Evolutionary conservation across 345 rosid species (phyloP).

Genomic region (Eucalyptus caleyi): DNA sequence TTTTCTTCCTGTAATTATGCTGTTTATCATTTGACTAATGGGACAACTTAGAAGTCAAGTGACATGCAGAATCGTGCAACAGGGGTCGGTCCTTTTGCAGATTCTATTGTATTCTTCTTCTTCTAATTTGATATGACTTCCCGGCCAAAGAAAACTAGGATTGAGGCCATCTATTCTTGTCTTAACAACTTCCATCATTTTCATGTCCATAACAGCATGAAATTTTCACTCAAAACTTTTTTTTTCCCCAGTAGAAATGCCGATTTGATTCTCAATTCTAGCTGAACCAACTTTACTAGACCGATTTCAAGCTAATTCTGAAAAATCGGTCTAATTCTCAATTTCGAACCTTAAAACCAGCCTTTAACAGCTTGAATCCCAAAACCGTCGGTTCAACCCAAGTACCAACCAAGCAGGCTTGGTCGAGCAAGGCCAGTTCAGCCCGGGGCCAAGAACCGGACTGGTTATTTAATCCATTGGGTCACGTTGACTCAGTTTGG

Average conservation of each 20-base stretch:
- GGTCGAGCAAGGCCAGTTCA: background rate
- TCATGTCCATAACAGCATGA: background rate
- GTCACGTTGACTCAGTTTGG: background rate
- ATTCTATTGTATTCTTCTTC: background rate
- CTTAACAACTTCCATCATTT: background rate
- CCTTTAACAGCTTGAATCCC: background rate
- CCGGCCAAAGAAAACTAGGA: background rate
- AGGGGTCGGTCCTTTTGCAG: background rate
- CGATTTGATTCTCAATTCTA: background rate
- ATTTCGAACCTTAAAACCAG: background rate
- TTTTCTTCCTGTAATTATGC: background rate
- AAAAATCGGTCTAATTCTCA: background rate
- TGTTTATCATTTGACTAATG: background rate
- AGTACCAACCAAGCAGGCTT: background rate
- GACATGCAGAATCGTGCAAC: background rate
- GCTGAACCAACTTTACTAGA: background rate
- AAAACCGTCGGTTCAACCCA: background rate
- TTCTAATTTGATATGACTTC: background rate
- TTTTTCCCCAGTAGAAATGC: background rate
- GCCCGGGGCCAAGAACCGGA: background rate
- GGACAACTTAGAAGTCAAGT: background rate
- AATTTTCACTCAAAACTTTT: background rate
- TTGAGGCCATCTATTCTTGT: background rate
- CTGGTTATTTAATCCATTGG: background rate
- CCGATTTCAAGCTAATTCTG: background rate